Percentiles rank a stretch among this genome's conserved stretches.
Evolutionary conservation across 192 early-diverging fungal species (phyloP).

Genomic region (Mortierella alpina): DNA sequence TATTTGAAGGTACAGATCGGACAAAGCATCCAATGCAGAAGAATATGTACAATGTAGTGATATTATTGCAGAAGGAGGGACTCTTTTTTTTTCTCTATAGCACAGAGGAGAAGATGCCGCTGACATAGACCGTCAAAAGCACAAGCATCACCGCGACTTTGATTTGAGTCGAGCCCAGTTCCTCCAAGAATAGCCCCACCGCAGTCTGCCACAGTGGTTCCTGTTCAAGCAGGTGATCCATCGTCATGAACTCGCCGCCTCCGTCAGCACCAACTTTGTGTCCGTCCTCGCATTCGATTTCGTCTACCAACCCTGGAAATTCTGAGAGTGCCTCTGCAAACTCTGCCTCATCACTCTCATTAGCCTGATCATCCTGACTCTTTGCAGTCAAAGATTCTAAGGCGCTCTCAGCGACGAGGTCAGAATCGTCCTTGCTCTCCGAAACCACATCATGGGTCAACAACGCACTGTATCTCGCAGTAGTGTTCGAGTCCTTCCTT

Average conservation of each 20-base stretch:
- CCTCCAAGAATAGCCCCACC: slow-evolving; percentile 9
- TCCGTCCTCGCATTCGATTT: neutral
- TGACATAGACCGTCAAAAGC: slow-evolving; percentile 7
- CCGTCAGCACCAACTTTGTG: neutral
- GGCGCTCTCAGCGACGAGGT: no score
- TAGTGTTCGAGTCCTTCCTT: slow-evolving; percentile 1
- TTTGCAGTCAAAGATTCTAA: no score
- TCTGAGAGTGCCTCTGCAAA: slow-evolving; percentile 33
- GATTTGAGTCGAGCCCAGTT: slow-evolving; percentile 18
- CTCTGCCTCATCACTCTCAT: slow-evolving; percentile 37
- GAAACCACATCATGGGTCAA: no score
- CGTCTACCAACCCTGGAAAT: neutral
- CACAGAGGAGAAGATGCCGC: neutral
- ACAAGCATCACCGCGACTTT: slow-evolving; percentile 13
- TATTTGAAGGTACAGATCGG: no score
- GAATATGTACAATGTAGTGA: no score
- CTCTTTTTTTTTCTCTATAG: neutral
- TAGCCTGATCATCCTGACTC: slow-evolving; percentile 2
- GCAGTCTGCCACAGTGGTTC: slow-evolving; percentile 21
- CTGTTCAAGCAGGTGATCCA: slow-evolving; percentile 14
- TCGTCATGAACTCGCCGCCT: slow-evolving; percentile 8
- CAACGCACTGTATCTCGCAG: neutral
- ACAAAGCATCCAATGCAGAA: no score
- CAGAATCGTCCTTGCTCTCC: no score
- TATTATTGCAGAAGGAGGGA: neutral